Conservation (phyloP, 2,329 filamentous ascomycete genomes). For the Mycogone perniciosa region DNA sequence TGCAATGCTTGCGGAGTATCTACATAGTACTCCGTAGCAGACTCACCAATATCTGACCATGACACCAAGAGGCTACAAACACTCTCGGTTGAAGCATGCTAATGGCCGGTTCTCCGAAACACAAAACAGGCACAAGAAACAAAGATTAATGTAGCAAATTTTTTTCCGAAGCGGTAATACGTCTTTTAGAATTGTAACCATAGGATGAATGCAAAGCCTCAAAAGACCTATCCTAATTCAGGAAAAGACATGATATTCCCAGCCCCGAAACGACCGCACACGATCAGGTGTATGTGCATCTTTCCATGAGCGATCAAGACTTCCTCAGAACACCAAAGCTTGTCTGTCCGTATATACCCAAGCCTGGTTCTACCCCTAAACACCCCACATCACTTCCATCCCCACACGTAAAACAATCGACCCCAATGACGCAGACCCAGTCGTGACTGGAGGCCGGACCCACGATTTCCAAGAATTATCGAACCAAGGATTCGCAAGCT, state of each 20-base stretch:
- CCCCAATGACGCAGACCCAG: slow-evolving; percentile 29
- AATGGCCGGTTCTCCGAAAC: neutral
- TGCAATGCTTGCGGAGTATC: too few relatives aligned
- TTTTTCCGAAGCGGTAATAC: slow-evolving; percentile 20
- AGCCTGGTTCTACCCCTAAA: slow-evolving; percentile 31
- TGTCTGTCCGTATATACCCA: slow-evolving; percentile 32
- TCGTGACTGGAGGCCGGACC: slow-evolving; percentile 32
- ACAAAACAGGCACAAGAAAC: slow-evolving; percentile 14
- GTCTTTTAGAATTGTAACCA: slow-evolving; percentile 16
- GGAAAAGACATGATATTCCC: slow-evolving; percentile 25
- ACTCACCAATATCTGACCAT: too few relatives aligned
- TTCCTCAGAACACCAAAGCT: slow-evolving; percentile 17
- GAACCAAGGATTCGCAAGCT: slow-evolving; percentile 27
- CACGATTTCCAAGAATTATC: slow-evolving; percentile 35
- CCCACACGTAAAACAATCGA: slow-evolving; percentile 23
- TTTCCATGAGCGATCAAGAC: slow-evolving; percentile 10
- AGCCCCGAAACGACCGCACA: slow-evolving; percentile 13
- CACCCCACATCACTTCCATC: slow-evolving; percentile 16
- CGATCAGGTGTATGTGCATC: slow-evolving; percentile 7
- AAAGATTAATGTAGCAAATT: slow-evolving; percentile 9
- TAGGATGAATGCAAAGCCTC: slow-evolving; percentile 18
- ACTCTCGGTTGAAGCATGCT: too few relatives aligned
- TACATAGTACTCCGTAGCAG: too few relatives aligned
- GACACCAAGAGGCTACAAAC: too few relatives aligned
- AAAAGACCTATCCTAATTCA: slow-evolving; percentile 23